These are phyloP conservation scores for Kockovaella imperatae DNA, from an alignment of 768 basidiomycete species.

Conservation along the genomic window DNA sequence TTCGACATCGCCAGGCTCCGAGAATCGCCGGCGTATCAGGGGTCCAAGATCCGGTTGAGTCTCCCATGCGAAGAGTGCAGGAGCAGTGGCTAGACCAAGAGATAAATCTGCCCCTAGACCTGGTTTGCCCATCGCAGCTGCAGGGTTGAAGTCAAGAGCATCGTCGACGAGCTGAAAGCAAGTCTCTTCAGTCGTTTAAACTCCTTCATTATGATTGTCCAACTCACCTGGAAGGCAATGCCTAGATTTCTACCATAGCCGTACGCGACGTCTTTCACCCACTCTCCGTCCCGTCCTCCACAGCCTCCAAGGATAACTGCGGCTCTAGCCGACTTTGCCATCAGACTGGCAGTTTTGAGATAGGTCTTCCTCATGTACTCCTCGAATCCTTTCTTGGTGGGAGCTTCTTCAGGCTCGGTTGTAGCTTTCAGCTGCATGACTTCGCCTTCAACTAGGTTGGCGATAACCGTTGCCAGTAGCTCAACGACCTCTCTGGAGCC, in stretches of 20 bases:
- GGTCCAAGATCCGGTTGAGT: constrained; percentile 63
- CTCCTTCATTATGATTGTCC: not conserved
- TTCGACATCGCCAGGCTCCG: constrained; percentile 69
- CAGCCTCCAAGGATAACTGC: constrained; percentile 80
- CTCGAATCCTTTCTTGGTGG: constrained; percentile 46
- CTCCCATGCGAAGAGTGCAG: constrained; percentile 77
- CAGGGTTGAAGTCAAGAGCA: constrained; percentile 82
- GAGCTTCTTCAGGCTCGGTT: constrained; percentile 19
- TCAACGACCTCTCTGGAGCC: constrained; percentile 88
- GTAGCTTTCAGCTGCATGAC: constrained; percentile 62
- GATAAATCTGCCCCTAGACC: constrained; percentile 70
- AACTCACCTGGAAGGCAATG: constrained; percentile 84
- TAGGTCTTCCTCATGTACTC: constrained; percentile 86
- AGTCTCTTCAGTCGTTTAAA: not conserved
- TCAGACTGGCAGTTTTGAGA: constrained; percentile 80
- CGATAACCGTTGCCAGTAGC: constrained; percentile 79
- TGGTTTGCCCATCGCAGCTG: constrained; percentile 79
- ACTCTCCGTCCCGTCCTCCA: constrained; percentile 59
- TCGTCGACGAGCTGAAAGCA: constrained; percentile 78
- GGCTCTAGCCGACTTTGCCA: constrained; percentile 78
- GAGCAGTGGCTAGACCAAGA: constrained; percentile 76
- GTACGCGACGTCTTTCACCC: constrained; percentile 84
- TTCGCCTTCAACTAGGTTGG: constrained; percentile 95
- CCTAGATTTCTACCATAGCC: constrained; percentile 83
- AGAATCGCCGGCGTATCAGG: constrained; percentile 72